Evolutionary conservation across 805 yeast species (phyloP).

Genomic region (Ogataea pini): DNA sequence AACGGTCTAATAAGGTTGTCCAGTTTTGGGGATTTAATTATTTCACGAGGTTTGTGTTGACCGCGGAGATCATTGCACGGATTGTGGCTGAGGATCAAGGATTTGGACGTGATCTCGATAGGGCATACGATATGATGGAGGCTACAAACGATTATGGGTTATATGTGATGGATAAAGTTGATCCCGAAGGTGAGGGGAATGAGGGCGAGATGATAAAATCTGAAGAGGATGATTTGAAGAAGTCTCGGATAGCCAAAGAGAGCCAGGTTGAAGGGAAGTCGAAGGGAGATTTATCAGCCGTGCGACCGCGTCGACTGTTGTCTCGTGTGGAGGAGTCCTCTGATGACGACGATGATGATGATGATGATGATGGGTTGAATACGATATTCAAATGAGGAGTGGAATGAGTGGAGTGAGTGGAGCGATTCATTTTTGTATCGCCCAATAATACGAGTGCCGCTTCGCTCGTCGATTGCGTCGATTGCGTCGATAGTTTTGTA

Average conservation of each 20-base stretch:
- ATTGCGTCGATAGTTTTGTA: too few species aligned
- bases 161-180: constrained; percentile 34
- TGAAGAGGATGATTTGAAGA: too few species aligned
- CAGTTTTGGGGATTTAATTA: constrained; percentile 61
- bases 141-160: constrained; percentile 43
- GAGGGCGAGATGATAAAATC: too few species aligned
- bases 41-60: constrained; percentile 58
- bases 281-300: not conserved
- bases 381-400: constrained; percentile 7
- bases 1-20: constrained; percentile 45
- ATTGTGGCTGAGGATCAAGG: constrained; percentile 49
- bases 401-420: not conserved
- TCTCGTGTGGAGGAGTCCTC: not conserved
- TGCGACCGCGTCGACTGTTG: not conserved
- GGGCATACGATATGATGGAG: constrained; percentile 49
- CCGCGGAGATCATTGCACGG: constrained; percentile 60
- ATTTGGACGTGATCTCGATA: constrained; percentile 35
- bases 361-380: constrained; percentile 10
- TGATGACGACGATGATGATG: constrained; percentile 4
- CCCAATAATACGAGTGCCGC: too few species aligned
- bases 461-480: too few species aligned
- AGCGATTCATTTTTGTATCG: too few species aligned
- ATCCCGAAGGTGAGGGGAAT: constrained; percentile 2
- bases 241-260: not conserved
- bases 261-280: not conserved